Evolutionary conservation across 768 basidiomycete species (phyloP).

Genomic region (Rhodotorula graminis): DNA sequence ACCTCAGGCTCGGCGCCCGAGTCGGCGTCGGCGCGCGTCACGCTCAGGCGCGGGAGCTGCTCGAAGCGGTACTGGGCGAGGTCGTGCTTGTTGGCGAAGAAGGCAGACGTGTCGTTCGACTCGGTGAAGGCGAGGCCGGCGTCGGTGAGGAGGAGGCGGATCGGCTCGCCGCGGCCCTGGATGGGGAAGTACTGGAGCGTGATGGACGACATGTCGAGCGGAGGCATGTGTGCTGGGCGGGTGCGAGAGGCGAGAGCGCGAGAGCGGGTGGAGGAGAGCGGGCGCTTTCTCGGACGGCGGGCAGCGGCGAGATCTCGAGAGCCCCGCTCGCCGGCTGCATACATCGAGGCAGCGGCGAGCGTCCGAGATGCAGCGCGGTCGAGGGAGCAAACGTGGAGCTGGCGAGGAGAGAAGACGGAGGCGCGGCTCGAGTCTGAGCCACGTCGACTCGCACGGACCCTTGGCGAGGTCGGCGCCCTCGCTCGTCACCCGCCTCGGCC

Average conservation of each 20-base stretch:
- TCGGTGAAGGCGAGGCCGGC: conserved; percentile 8
- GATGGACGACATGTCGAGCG: neutral
- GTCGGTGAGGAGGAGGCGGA: conserved; percentile 15
- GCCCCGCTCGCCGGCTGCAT: neutral
- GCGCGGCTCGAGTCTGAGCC: too few species aligned
- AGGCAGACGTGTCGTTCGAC: neutral
- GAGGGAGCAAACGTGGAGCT: neutral
- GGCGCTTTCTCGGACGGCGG: too few species aligned
- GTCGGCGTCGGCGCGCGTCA: neutral
- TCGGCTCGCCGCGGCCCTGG: conserved; percentile 17
- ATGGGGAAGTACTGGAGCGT: conserved; percentile 18
- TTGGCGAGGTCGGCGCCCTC: too few species aligned
- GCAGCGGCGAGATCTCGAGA: too few species aligned
- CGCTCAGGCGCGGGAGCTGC: conserved; percentile 10
- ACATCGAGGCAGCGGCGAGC: neutral
- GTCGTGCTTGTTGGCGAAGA: neutral
- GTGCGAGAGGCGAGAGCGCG: neutral
- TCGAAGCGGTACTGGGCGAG: conserved; percentile 6
- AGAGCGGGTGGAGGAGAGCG: neutral
- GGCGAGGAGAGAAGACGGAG: too few species aligned
- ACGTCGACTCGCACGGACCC: too few species aligned
- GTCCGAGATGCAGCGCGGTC: too few species aligned
- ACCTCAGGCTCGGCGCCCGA: neutral
- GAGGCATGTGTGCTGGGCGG: neutral
- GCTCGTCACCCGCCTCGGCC: too few species aligned